Percentiles rank a stretch among this genome's conserved stretches.
Conservation (phyloP, 768 basidiomycete species). For the Macrolepiota fuliginosa region DNA sequence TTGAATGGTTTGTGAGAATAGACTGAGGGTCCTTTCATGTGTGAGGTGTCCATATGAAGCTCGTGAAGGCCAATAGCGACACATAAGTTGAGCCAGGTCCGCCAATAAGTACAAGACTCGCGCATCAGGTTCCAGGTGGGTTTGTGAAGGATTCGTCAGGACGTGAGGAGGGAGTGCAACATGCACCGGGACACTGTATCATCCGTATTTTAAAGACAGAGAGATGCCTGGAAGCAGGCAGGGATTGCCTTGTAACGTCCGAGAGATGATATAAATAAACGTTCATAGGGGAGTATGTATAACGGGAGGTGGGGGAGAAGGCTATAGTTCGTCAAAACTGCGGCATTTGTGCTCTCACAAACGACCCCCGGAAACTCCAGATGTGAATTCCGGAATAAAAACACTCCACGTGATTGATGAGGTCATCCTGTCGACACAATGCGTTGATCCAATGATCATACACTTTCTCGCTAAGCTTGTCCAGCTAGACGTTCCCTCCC, state of each 20-base stretch:
- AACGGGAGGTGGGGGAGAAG: not conserved
- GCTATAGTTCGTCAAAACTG: not conserved
- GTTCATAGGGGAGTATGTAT: not conserved
- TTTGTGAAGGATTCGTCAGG: no score
- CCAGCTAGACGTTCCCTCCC: not conserved
- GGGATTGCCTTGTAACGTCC: no score
- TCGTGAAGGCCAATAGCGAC: no score
- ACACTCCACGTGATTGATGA: not conserved
- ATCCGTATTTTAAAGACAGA: no score
- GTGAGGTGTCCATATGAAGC: no score
- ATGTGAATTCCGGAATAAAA: not conserved
- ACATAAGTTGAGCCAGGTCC: no score
- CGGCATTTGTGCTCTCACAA: not conserved
- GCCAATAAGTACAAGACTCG: no score
- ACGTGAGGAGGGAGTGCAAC: no score
- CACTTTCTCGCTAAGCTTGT: not conserved
- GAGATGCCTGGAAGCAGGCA: no score
- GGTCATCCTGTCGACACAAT: not conserved
- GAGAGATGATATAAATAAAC: no score
- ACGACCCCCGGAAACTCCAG: not conserved
- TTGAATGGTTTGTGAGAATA: not conserved
- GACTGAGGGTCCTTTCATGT: not conserved
- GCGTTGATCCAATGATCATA: not conserved
- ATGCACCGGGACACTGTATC: no score
- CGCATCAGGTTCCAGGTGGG: no score